Conservation (phyloP, 2,329 filamentous ascomycete species). For the Colletotrichum somersetense region DNA sequence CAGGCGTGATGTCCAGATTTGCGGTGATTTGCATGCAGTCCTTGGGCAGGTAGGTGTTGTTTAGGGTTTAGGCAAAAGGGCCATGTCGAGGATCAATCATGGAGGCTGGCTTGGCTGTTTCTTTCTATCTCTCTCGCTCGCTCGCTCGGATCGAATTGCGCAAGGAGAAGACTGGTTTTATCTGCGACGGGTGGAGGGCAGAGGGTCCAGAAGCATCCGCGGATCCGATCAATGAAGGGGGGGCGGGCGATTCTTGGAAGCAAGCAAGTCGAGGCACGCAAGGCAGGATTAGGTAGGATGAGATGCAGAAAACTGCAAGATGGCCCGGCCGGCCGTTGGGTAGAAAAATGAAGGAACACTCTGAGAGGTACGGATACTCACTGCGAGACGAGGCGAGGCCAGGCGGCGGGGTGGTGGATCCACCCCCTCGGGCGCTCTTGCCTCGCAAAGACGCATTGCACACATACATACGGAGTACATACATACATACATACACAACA, state of each 20-base stretch:
- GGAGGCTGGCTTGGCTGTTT: background rate
- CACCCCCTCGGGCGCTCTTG: conserved; percentile 18
- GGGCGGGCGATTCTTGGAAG: background rate
- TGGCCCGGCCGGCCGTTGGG: conserved; percentile 2
- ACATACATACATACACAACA: no score
- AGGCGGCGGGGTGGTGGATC: conserved; percentile 24
- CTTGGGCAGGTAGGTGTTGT: background rate
- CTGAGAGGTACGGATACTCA: no score
- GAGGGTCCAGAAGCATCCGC: conserved; percentile 7
- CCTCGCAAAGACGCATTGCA: conserved; percentile 12
- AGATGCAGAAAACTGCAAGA: conserved; percentile 7
- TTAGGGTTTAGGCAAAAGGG: conserved; percentile 31
- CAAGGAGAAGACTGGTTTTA: conserved; percentile 32
- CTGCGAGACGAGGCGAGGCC: background rate
- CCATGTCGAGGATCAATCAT: conserved; percentile 34
- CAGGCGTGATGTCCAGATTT: conserved; percentile 8
- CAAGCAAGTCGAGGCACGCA: no score
- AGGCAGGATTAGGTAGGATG: conserved; percentile 3
- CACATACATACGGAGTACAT: no score
- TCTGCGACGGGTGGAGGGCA: conserved; percentile 27
- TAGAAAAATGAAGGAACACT: conserved; percentile 15
- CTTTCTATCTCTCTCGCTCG: background rate
- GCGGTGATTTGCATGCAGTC: conserved; percentile 1
- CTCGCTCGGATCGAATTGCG: conserved; percentile 3
- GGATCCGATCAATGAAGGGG: conserved; percentile 7